Conservation (phyloP, 169 alveolate genomes). For the Cyclospora cayetanensis region DNA sequence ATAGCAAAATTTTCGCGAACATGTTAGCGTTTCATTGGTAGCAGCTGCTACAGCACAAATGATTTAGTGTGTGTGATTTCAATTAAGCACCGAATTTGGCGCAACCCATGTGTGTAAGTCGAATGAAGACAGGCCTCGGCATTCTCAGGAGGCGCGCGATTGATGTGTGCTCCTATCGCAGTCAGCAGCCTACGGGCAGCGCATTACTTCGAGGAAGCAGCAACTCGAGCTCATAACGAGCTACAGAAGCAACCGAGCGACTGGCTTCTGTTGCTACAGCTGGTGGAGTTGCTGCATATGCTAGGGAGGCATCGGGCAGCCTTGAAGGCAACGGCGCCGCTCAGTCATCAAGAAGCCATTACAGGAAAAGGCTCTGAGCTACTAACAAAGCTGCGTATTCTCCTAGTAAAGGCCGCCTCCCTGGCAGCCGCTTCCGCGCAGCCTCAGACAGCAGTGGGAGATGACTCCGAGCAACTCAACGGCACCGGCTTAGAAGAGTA, state of each 20-base stretch:
- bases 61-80: too few species aligned
- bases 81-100: too few species aligned
- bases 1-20: too few species aligned
- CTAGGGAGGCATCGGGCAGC: neutral
- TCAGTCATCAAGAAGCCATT: neutral
- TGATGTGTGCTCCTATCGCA: too few species aligned
- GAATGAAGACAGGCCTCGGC: too few species aligned
- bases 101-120: too few species aligned
- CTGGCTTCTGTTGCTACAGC: slow-evolving; percentile 26
- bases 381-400: neutral
- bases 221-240: neutral
- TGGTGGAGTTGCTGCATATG: slow-evolving; percentile 12
- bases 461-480: neutral
- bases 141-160: too few species aligned
- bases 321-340: neutral
- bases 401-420: neutral
- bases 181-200: slow-evolving; percentile 13
- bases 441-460: neutral
- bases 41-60: too few species aligned
- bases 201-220: neutral
- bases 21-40: too few species aligned
- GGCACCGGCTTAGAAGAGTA: neutral
- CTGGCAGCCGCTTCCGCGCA: neutral
- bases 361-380: neutral
- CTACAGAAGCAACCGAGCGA: neutral